Conservation (phyloP, 345 rosid genomes). For the Bretschneidera sinensis region DNA sequence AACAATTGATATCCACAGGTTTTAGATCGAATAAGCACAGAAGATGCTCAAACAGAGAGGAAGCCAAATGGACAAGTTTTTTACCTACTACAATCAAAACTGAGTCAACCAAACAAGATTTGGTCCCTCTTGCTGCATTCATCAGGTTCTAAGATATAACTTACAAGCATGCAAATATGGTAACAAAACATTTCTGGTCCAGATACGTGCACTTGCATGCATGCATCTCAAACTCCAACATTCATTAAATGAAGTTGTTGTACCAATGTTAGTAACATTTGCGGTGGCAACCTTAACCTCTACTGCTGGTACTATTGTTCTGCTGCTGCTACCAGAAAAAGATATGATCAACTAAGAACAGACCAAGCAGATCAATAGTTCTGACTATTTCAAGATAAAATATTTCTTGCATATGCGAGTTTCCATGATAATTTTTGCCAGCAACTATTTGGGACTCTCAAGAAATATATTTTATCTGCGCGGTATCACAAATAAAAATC, state of each 20-base stretch:
- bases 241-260: too few species aligned
- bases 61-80: too few species aligned
- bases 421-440: background rate
- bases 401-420: background rate
- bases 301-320: background rate
- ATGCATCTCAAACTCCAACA: too few species aligned
- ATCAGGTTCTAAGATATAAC: too few species aligned
- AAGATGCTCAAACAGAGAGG: too few species aligned
- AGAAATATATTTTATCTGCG: background rate
- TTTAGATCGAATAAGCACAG: background rate
- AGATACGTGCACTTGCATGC: too few species aligned
- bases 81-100: background rate
- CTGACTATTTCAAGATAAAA: too few species aligned
- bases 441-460: background rate
- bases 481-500: background rate
- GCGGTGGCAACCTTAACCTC: background rate
- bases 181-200: too few species aligned
- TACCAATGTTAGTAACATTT: background rate
- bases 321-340: background rate
- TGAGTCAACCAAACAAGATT: background rate
- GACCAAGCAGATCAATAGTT: too few species aligned
- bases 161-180: too few species aligned
- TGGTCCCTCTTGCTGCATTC: too few species aligned
- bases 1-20: conserved; percentile 5
- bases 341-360: background rate